Percentiles rank a stretch among this genome's conserved stretches.
Evolutionary conservation across 352 stramenopile species (phyloP).

Genomic region (Pythium folliculosum): DNA sequence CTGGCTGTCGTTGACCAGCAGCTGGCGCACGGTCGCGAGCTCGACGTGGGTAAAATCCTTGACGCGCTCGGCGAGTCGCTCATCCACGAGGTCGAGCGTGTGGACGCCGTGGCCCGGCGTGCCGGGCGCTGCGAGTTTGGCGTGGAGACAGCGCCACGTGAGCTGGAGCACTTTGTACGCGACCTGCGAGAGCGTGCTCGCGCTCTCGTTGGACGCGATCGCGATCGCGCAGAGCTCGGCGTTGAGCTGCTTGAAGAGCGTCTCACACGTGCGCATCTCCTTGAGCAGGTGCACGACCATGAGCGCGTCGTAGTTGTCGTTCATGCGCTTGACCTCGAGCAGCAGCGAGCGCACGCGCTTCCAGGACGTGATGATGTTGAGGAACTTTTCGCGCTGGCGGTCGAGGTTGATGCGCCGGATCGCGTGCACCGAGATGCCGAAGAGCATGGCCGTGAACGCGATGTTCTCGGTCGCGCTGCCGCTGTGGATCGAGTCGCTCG

Average conservation of each 20-base stretch:
- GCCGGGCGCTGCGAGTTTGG: slow-evolving; percentile 26
- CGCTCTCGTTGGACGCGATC: slow-evolving; percentile 73
- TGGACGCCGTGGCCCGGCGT: slow-evolving; percentile 23
- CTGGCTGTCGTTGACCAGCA: slow-evolving; percentile 57
- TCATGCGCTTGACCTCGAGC: slow-evolving; percentile 67
- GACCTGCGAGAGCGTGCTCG: slow-evolving; percentile 63
- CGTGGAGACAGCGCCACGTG: slow-evolving; percentile 63
- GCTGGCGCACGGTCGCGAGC: slow-evolving; percentile 47
- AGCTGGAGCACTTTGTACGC: slow-evolving; percentile 67
- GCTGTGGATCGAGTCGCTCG: slow-evolving; percentile 69
- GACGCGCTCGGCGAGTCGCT: slow-evolving; percentile 62
- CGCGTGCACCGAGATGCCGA: slow-evolving; percentile 49
- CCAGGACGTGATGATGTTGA: slow-evolving; percentile 62
- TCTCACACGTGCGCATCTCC: slow-evolving; percentile 80
- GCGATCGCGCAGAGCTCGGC: slow-evolving; percentile 58
- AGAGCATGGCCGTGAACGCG: slow-evolving; percentile 81
- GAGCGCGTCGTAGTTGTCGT: slow-evolving; percentile 70
- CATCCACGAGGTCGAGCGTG: slow-evolving; percentile 53
- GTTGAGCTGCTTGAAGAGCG: slow-evolving; percentile 76
- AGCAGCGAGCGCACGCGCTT: slow-evolving; percentile 67
- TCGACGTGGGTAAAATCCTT: slow-evolving; percentile 62
- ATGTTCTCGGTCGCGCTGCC: slow-evolving; percentile 67
- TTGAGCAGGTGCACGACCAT: slow-evolving; percentile 78
- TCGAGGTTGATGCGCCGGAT: slow-evolving; percentile 38
- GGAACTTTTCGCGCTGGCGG: slow-evolving; percentile 36